These are phyloP conservation scores for Podila epicladia DNA, from an alignment of 192 early-diverging fungal genomes.

Conservation along the genomic window DNA sequence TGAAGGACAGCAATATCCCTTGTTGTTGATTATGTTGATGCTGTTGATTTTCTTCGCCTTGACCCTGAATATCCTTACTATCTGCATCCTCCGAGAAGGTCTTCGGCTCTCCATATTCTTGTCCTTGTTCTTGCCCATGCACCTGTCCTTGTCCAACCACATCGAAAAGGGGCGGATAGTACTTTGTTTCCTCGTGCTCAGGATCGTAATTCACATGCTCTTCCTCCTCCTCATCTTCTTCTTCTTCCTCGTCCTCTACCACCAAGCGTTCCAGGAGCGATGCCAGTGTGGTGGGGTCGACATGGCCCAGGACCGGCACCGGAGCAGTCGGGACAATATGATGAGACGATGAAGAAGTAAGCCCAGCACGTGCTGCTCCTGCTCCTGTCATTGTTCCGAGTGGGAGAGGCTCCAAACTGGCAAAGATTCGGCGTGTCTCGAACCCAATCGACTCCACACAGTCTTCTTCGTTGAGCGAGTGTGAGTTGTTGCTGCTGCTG, in stretches of 20 bases:
- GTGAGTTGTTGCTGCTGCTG: no score
- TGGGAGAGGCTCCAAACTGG: neutral
- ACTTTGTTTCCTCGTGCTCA: neutral
- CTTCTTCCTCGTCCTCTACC: neutral
- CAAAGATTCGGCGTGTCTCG: slow-evolving; percentile 3
- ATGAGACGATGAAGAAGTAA: neutral
- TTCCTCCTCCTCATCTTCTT: neutral
- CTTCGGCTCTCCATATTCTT: no score
- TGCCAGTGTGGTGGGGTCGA: neutral
- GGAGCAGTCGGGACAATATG: neutral
- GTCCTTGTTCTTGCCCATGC: no score
- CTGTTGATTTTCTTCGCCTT: neutral
- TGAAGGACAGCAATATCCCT: neutral
- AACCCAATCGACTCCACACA: neutral
- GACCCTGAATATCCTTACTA: neutral
- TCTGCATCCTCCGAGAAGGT: neutral
- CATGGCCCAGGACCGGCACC: neutral
- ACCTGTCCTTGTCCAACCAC: neutral
- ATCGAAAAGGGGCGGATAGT: neutral
- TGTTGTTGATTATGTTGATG: neutral
- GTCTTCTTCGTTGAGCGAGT: neutral
- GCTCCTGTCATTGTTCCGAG: no score
- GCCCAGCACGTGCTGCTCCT: no score
- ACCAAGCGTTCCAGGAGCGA: neutral
- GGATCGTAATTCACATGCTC: neutral